These are phyloP conservation scores for Histomonas meleagridis DNA, from an alignment of 208 protist species.

Conservation along the genomic window DNA sequence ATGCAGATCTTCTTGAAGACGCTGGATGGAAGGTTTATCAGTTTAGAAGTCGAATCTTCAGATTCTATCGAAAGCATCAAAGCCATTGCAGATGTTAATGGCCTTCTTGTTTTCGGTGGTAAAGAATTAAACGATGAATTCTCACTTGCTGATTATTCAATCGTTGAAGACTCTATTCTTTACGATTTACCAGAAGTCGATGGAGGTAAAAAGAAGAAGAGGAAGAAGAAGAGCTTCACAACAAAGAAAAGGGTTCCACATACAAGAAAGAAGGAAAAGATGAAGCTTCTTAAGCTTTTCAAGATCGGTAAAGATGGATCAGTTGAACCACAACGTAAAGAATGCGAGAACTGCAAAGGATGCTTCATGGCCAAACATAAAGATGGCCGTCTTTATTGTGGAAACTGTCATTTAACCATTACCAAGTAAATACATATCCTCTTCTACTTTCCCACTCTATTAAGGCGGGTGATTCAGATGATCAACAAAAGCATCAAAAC, in stretches of 20 bases:
- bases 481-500: too few species aligned
- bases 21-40: constrained; percentile 73
- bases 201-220: constrained; percentile 97
- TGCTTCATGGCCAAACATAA: constrained; percentile 95
- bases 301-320: constrained; percentile 86
- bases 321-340: constrained; percentile 75
- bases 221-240: constrained; percentile 96
- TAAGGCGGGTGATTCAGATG: neutral
- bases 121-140: too few species aligned
- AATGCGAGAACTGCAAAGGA: constrained; percentile 91
- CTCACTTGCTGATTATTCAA: constrained; percentile 65
- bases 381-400: constrained; percentile 89
- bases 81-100: constrained; percentile 74
- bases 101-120: too few species aligned
- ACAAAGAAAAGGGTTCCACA: constrained; percentile 95
- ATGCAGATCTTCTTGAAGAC: constrained; percentile 79
- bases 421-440: constrained; percentile 63
- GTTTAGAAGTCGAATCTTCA: constrained; percentile 69
- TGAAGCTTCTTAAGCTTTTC: constrained; percentile 97
- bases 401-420: constrained; percentile 87
- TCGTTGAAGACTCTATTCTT: constrained; percentile 73
- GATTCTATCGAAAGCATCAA: constrained; percentile 80
- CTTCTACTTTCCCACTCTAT: constrained; percentile 42
- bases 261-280: constrained; percentile 93
- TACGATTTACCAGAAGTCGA: constrained; percentile 73